Evolutionary conservation across 1,139 yeast genomes (phyloP).

Genomic region (Kodamaea derodonti): DNA sequence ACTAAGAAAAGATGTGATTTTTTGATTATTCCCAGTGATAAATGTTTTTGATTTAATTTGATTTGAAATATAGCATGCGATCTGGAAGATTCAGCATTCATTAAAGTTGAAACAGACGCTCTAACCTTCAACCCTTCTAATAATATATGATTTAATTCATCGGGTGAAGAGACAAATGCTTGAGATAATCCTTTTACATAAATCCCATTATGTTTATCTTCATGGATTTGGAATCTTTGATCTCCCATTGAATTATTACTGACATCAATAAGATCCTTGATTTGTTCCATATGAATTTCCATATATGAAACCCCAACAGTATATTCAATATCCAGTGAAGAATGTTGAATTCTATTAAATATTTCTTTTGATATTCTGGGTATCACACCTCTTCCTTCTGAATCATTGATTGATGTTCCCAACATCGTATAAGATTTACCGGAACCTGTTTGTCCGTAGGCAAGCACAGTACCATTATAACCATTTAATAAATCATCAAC

Average conservation of each 20-base stretch:
- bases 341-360: slow-evolving; percentile 52
- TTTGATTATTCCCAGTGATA: slow-evolving; percentile 54
- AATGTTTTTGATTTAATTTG: slow-evolving; percentile 55
- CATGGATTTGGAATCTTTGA: slow-evolving; percentile 53
- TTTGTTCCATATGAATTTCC: slow-evolving; percentile 81
- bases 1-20: slow-evolving; percentile 71
- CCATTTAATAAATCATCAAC: slow-evolving; percentile 73
- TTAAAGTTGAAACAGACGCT: slow-evolving; percentile 59
- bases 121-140: slow-evolving; percentile 54
- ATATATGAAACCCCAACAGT: slow-evolving; percentile 69
- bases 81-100: slow-evolving; percentile 76
- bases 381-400: slow-evolving; percentile 51
- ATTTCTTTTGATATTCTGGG: slow-evolving; percentile 71
- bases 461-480: slow-evolving; percentile 79
- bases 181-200: slow-evolving; percentile 67
- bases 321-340: slow-evolving; percentile 56
- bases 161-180: slow-evolving; percentile 53
- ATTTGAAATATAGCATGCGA: slow-evolving; percentile 81
- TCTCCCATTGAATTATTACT: slow-evolving; percentile 19
- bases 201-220: slow-evolving; percentile 62
- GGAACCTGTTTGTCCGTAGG: slow-evolving; percentile 88
- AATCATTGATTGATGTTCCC: slow-evolving; percentile 51
- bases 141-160: slow-evolving; percentile 58
- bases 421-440: slow-evolving; percentile 88
- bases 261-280: slow-evolving; percentile 53